Conservation (phyloP, 2,329 filamentous ascomycete species). For the Sarocladium oryzae region DNA sequence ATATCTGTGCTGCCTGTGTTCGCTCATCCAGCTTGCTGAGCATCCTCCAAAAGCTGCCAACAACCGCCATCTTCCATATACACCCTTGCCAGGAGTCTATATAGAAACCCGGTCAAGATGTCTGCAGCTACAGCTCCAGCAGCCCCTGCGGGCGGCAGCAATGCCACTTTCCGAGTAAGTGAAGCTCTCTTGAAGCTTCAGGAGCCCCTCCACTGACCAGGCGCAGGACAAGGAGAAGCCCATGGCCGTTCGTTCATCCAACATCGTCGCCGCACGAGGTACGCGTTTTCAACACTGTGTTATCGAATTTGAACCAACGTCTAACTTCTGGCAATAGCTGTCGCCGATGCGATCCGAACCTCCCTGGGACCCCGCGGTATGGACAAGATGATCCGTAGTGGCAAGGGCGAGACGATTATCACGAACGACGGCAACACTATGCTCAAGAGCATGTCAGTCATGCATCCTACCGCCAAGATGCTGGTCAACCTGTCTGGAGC, state of each 20-base stretch:
- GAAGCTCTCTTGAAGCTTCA: conserved; percentile 24
- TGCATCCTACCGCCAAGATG: conserved; percentile 99
- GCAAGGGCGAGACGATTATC: conserved; percentile 96
- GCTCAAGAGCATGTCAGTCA: conserved; percentile 97
- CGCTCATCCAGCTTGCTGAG: conserved; percentile 9
- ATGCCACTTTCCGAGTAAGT: conserved; percentile 52
- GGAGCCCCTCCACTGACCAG: conserved; percentile 31
- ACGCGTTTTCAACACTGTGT: conserved; percentile 22
- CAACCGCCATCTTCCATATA: conserved; percentile 13
- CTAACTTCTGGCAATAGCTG: conserved; percentile 49
- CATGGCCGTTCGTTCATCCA: conserved; percentile 88
- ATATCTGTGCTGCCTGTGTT: conserved; percentile 2
- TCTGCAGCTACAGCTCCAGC: conserved; percentile 32
- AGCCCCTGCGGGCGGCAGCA: conserved; percentile 31
- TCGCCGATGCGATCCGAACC: conserved; percentile 95
- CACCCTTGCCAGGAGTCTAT: conserved; percentile 6
- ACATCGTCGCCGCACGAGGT: conserved; percentile 97
- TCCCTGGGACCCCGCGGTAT: conserved; percentile 94
- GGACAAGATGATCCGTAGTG: conserved; percentile 99
- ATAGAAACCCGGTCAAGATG: conserved; percentile 24
- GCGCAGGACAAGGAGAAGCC: conserved; percentile 90
- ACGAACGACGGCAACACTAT: conserved; percentile 99
- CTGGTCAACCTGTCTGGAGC: conserved; percentile 93
- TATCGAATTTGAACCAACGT: conserved; percentile 7
- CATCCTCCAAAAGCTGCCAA: conserved; percentile 21